Evolutionary conservation across 176 grass and related monocot species (phyloP), one percentile per base, ranked within the genome.

Genomic region (Cenchrus fungigraminus): DNA sequence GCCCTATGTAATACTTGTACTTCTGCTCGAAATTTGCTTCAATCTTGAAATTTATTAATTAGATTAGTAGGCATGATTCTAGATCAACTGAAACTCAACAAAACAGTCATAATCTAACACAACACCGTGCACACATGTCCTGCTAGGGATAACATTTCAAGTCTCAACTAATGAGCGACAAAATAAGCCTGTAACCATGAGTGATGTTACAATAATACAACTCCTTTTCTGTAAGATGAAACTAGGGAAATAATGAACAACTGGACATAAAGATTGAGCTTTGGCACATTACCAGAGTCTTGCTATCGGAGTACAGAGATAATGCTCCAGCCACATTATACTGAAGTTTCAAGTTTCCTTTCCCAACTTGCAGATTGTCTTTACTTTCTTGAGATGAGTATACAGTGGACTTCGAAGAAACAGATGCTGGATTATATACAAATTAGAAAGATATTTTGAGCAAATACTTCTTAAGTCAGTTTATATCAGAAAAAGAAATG

Each of bases 1-100:
- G 86, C 46, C 91, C 93, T 73, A 92, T 59, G 69, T 95, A 98
- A 83, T 91, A 98, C 76, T 87, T 93, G 80, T 95, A 98, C 68
- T 90, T 85, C 77, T 93, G 89, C 43, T 91, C 76, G 12, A 98
- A 80, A 81, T 74, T 90, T 84, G 31, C 80, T 85, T 95, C 87
- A 46, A 98, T 86, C 95, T 98, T 91, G 68, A 63, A 88, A 53
- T 78, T 46, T 80, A 31, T 49, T 34, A 63, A 90, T 55, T 56
- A 10, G 16, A 5, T 69, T 91, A 87, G 89, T 47, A 80, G 20
- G 58, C 14, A 50, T 12, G 4, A 66, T 65, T 64, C 76, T 57
- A 82, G 71, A 65, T 65, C 37, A 89, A 45, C 7, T 7, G 71
- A 84, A 49, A 54, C 32, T 44, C 40, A 71, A 78, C 52, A 57